phyloP scores from a whole-genome alignment of 352 stramenopile species.

The Globisporangium okanoganense region DNA sequence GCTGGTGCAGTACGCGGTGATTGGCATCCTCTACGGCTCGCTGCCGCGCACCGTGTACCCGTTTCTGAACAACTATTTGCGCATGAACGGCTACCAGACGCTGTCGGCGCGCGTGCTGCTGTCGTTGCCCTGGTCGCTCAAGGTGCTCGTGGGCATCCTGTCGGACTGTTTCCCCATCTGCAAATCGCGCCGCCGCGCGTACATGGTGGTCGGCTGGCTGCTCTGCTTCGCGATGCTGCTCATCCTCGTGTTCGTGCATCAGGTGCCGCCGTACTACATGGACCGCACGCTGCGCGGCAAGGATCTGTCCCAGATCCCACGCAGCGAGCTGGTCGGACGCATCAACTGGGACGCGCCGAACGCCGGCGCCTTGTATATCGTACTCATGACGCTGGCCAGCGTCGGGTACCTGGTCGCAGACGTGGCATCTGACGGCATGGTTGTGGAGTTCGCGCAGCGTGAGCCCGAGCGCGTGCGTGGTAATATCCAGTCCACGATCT shows the following conservation, averaged over 20 bases:
- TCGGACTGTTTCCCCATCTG: constrained; percentile 55
- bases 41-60: constrained; percentile 63
- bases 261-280: constrained; percentile 51
- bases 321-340: constrained; percentile 11
- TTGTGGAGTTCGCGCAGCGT: constrained; percentile 41
- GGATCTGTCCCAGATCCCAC: constrained; percentile 17
- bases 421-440: constrained; percentile 32
- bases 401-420: constrained; percentile 38
- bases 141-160: constrained; percentile 56
- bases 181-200: constrained; percentile 22
- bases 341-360: constrained; percentile 29
- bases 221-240: constrained; percentile 52
- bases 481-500: constrained; percentile 38
- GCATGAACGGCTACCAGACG: constrained; percentile 27
- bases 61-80: constrained; percentile 61
- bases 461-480: constrained; percentile 26
- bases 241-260: constrained; percentile 33
- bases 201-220: constrained; percentile 31
- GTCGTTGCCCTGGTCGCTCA: constrained; percentile 47
- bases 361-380: constrained; percentile 19
- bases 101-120: constrained; percentile 21
- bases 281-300: constrained; percentile 37
- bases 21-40: constrained; percentile 62
- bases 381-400: constrained; percentile 36
- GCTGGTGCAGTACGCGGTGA: constrained; percentile 61